Percentiles rank a stretch among this genome's conserved stretches.
Evolutionary conservation across 768 basidiomycete species (phyloP).

Genomic region (Nidula microcarpa): DNA sequence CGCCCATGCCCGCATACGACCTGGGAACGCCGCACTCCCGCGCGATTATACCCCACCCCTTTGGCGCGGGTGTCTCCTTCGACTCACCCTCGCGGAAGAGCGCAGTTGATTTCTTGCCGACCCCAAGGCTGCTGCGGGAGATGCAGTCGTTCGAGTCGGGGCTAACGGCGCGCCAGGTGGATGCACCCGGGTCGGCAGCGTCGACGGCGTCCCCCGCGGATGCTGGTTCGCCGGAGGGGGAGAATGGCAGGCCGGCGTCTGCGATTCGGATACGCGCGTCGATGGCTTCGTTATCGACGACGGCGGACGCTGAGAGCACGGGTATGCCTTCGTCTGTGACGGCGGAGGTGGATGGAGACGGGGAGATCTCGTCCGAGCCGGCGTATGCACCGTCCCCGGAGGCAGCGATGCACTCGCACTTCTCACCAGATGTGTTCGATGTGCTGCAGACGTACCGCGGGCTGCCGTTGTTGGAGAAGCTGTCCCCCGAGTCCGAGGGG

Average conservation of each 20-base stretch:
- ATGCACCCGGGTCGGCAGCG: slow-evolving; percentile 5
- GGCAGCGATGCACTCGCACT: slow-evolving; percentile 54
- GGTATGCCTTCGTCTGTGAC: slow-evolving; percentile 2
- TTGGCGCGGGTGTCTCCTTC: slow-evolving; percentile 61
- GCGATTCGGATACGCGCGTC: slow-evolving; percentile 16
- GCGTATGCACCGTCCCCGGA: slow-evolving; percentile 36
- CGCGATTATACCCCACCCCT: slow-evolving; percentile 46
- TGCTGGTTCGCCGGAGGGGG: not conserved
- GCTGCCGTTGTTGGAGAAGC: slow-evolving; percentile 66
- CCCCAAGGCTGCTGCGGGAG: slow-evolving; percentile 63
- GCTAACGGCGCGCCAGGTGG: slow-evolving; percentile 64
- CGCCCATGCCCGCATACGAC: no score
- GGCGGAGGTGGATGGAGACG: slow-evolving; percentile 5
- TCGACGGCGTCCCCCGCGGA: not conserved
- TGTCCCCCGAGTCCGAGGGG: slow-evolving; percentile 51
- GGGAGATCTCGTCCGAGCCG: slow-evolving; percentile 5
- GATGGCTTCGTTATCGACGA: no score
- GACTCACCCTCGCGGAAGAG: slow-evolving; percentile 52
- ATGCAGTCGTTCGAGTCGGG: slow-evolving; percentile 89
- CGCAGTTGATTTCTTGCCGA: slow-evolving; percentile 34
- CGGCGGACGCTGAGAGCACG: not conserved
- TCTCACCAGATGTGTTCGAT: slow-evolving; percentile 76
- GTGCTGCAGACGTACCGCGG: slow-evolving; percentile 79
- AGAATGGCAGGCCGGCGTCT: slow-evolving; percentile 14
- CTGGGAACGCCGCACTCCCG: slow-evolving; percentile 7